These are phyloP conservation scores for Russula olivacea DNA, from an alignment of 768 basidiomycete genomes.

Conservation along the genomic window DNA sequence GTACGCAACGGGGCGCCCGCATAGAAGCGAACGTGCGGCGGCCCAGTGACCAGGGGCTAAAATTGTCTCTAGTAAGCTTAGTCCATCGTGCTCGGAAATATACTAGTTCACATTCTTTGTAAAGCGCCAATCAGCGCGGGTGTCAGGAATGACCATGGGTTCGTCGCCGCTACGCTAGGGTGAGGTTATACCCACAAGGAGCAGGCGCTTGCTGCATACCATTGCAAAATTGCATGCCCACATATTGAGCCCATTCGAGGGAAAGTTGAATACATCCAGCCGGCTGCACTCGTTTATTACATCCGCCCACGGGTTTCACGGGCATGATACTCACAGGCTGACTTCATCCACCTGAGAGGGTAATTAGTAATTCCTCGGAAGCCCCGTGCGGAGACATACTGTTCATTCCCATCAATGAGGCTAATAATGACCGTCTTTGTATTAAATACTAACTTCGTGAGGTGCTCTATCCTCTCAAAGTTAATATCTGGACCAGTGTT, in stretches of 20 bases:
- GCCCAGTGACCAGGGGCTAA: constrained; percentile 64
- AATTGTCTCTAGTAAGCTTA: constrained; percentile 1
- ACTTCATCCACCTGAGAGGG: constrained; percentile 72
- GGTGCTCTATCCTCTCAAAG: constrained; percentile 90
- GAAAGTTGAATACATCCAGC: constrained; percentile 40
- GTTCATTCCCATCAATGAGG: constrained; percentile 76
- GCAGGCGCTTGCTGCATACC: constrained; percentile 37
- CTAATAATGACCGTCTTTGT: constrained; percentile 81
- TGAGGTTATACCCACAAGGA: neutral
- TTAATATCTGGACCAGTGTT: constrained; percentile 81
- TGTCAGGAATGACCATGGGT: constrained; percentile 79
- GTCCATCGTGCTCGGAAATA: constrained; percentile 9
- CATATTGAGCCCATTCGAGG: constrained; percentile 68
- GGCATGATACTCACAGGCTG: constrained; percentile 54
- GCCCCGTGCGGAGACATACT: constrained; percentile 43
- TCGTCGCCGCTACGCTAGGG: constrained; percentile 59
- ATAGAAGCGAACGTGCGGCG: constrained; percentile 76
- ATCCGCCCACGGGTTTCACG: neutral
- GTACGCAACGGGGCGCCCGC: constrained; percentile 89
- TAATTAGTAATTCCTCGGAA: constrained; percentile 11
- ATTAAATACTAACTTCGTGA: constrained; percentile 89
- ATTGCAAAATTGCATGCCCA: constrained; percentile 75
- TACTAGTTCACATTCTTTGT: constrained; percentile 57
- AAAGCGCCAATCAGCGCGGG: constrained; percentile 83
- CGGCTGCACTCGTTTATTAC: constrained; percentile 34